Evolutionary conservation across 352 stramenopile genomes (phyloP), one percentile per base, ranked within the genome.

Genomic region (Halophytophthora batemanensis): DNA sequence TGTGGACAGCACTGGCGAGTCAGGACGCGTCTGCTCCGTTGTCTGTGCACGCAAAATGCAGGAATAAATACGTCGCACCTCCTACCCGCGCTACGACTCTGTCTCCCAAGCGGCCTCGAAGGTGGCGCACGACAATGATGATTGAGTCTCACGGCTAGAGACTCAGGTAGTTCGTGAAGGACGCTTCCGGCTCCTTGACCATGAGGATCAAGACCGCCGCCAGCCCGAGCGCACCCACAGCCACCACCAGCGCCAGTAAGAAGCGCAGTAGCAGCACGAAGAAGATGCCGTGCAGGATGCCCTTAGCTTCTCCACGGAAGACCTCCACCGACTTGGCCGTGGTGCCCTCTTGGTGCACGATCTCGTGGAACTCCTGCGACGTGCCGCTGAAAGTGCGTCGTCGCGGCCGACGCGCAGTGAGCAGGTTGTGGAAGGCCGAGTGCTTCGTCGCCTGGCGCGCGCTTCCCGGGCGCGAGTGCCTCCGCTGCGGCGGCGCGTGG

Each of bases 201-300:
- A 69, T 57, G 33, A 80, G 46, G n/a, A 79, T 64, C 25, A 76
- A 37, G 2, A 69, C 23, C 5, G 64, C 71, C 1, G 57, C 45
- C 25, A 57, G 37, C 2, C 74, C 71, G 15, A 77, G 45, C 6
- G 70, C 56, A 22, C 63, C 59, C 23, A 81, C 38, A 2, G 58
- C 47, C 42, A 82, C 59, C 25, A 68, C 45, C n/a, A 75, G 59
- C 17, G 59, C 61, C 29, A 86, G 45, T 25, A 77, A 45, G 49
- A 86, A 83, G 25, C 70, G 67, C 53, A 86, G 59, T 46, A 86
- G 50, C 42, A 86, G 61, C 37, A 81, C 55, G 18, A 81, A 69
- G 56, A 86, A 86, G 58, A 86, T 79, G 50, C 71, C 69, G 52
- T 71, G 71, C 41, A 86, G 56, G 22, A 83, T 86, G 49, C 68